These are phyloP conservation scores for Blastomyces percursus DNA, from an alignment of 2,329 filamentous ascomycete genomes.

Conservation along the genomic window DNA sequence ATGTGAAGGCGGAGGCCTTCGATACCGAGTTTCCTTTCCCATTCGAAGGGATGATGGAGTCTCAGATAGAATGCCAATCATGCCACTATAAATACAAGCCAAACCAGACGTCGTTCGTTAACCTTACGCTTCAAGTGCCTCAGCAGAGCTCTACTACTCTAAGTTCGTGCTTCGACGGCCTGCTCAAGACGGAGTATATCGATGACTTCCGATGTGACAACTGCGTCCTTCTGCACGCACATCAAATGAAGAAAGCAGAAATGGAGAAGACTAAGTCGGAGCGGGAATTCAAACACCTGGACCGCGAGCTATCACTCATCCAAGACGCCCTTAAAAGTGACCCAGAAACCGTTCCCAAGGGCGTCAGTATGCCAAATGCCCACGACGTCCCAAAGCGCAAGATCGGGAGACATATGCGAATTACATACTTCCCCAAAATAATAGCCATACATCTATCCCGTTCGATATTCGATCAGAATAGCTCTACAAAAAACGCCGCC, in stretches of 20 bases:
- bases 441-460: conserved; percentile 85
- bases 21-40: conserved; percentile 49
- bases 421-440: conserved; percentile 78
- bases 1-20: conserved; percentile 36
- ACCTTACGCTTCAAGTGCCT: conserved; percentile 82
- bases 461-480: conserved; percentile 74
- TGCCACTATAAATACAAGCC: conserved; percentile 85
- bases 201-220: conserved; percentile 95
- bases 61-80: conserved; percentile 85
- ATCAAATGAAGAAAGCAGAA: conserved; percentile 52
- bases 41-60: conserved; percentile 82
- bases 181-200: conserved; percentile 91
- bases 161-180: conserved; percentile 79
- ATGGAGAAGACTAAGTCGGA: conserved; percentile 45
- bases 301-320: conserved; percentile 53
- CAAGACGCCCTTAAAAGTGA: conserved; percentile 62
- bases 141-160: conserved; percentile 70
- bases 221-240: conserved; percentile 74
- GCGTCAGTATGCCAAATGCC: conserved; percentile 62
- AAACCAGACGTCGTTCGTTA: conserved; percentile 75
- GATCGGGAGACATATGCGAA: conserved; percentile 78
- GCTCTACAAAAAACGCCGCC: conserved; percentile 84
- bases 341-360: conserved; percentile 65
- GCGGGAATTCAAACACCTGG: conserved; percentile 41
- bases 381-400: conserved; percentile 65